Conservation (phyloP, 2,329 filamentous ascomycete species). For the Pyrenophora tritici-repentis region DNA sequence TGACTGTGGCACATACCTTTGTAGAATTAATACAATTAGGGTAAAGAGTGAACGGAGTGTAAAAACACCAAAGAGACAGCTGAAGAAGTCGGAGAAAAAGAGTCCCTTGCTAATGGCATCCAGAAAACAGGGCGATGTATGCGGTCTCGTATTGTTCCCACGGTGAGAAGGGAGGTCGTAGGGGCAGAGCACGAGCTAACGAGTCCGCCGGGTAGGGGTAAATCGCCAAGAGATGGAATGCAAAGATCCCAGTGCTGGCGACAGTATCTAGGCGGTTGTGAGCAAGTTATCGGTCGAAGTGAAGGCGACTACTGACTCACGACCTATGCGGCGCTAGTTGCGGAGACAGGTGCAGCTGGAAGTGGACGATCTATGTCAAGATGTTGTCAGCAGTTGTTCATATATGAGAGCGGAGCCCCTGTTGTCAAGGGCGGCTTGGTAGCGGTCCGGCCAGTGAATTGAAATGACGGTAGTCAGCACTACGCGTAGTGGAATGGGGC, state of each 20-base stretch:
- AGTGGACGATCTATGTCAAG: constrained; percentile 16
- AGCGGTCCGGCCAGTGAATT: neutral
- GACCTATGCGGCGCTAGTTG: constrained; percentile 20
- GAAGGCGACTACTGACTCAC: constrained; percentile 26
- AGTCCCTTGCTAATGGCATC: constrained; percentile 52
- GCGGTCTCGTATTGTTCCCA: constrained; percentile 41
- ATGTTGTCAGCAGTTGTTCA: constrained; percentile 18
- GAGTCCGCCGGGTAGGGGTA: constrained; percentile 53
- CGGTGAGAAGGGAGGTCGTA: constrained; percentile 41
- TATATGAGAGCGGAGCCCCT: neutral
- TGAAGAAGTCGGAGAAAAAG: constrained; percentile 40
- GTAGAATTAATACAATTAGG: constrained; percentile 56
- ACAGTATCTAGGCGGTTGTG: constrained; percentile 42
- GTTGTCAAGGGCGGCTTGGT: neutral
- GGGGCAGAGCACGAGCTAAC: constrained; percentile 60
- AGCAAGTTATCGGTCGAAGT: constrained; percentile 16
- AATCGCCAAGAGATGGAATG: constrained; percentile 53
- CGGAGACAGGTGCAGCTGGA: constrained; percentile 21
- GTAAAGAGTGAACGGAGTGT: constrained; percentile 46
- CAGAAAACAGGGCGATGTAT: constrained; percentile 47
- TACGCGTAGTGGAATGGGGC: constrained; percentile 1
- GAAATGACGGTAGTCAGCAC: neutral
- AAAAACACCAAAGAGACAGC: constrained; percentile 41
- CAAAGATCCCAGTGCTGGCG: constrained; percentile 47
- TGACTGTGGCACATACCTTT: constrained; percentile 49